phyloP scores from a whole-genome alignment of 192 early-diverging fungal genomes.

The Linnemannia exigua region DNA sequence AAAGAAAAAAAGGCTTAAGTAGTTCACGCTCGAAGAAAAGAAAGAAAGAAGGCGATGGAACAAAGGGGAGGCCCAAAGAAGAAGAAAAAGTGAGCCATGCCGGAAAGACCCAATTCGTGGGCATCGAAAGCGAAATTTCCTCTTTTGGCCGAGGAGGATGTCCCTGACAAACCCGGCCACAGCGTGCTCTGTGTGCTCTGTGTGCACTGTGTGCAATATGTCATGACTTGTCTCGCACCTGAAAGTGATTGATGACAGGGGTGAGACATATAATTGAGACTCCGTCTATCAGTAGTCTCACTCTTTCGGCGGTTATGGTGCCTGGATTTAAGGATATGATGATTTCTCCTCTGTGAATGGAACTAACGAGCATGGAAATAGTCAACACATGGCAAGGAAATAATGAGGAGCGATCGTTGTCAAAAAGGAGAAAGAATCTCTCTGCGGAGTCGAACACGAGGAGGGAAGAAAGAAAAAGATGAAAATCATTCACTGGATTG shows the following conservation, averaged over 20 bases:
- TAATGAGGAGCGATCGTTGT: too few relatives aligned
- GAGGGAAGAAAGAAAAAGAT: neutral
- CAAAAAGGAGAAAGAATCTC: too few relatives aligned
- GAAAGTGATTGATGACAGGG: too few relatives aligned
- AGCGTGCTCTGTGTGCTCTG: neutral
- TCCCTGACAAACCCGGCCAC: neutral
- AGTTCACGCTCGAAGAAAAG: neutral
- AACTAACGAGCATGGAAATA: too few relatives aligned
- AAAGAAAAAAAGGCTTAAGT: neutral
- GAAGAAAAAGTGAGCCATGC: neutral
- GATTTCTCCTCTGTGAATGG: too few relatives aligned
- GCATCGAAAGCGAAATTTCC: constrained; percentile 15
- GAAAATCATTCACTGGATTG: neutral
- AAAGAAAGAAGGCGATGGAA: constrained; percentile 22
- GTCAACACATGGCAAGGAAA: too few relatives aligned
- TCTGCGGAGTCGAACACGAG: neutral
- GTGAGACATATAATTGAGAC: too few relatives aligned
- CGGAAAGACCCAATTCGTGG: neutral
- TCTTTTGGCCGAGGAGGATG: neutral
- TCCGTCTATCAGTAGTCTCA: too few relatives aligned
- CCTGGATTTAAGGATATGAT: too few relatives aligned
- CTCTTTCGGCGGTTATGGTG: too few relatives aligned
- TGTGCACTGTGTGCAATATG: too few relatives aligned
- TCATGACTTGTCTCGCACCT: neutral
- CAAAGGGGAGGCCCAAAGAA: neutral